Evolutionary conservation across 2,329 filamentous ascomycete species (phyloP).

Genomic region (Cladophialophora exuberans): DNA sequence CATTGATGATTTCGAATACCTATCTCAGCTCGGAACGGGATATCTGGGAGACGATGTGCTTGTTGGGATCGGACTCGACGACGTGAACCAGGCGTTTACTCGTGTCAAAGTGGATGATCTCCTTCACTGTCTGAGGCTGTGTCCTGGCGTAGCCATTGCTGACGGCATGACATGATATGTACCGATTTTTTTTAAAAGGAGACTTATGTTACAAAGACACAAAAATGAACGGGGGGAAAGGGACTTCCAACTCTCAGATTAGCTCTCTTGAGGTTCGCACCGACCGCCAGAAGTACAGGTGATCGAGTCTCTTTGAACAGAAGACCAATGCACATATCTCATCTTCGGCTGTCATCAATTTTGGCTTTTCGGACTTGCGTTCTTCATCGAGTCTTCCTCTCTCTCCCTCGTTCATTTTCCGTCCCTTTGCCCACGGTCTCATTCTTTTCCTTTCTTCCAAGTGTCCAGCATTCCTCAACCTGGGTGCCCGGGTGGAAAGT

Average conservation of each 20-base stretch:
- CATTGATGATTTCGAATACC: slow-evolving; percentile 33
- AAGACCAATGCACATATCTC: not conserved
- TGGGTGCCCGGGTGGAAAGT: not conserved
- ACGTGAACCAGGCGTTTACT: slow-evolving; percentile 41
- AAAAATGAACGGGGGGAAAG: not conserved
- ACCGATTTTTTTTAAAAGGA: no score
- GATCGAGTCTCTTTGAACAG: not conserved
- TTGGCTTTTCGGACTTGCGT: slow-evolving; percentile 31
- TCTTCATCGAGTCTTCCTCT: slow-evolving; percentile 26
- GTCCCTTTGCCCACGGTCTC: not conserved
- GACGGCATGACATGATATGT: no score
- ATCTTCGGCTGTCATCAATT: slow-evolving; percentile 31
- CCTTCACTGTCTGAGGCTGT: slow-evolving; percentile 42
- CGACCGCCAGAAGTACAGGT: slow-evolving; percentile 20
- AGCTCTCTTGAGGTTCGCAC: slow-evolving; percentile 25
- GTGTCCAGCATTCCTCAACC: no score
- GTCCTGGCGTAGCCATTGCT: slow-evolving; percentile 24
- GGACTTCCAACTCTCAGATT: slow-evolving; percentile 21
- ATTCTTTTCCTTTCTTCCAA: no score
- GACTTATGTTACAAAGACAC: not conserved
- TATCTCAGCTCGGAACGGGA: slow-evolving; percentile 40
- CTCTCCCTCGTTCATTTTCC: not conserved
- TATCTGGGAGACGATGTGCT: slow-evolving; percentile 46
- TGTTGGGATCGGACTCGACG: slow-evolving; percentile 44
- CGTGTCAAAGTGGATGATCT: slow-evolving; percentile 39